These are phyloP conservation scores for Phytophthora parvispora DNA, from an alignment of 352 stramenopile species.

Conservation along the genomic window DNA sequence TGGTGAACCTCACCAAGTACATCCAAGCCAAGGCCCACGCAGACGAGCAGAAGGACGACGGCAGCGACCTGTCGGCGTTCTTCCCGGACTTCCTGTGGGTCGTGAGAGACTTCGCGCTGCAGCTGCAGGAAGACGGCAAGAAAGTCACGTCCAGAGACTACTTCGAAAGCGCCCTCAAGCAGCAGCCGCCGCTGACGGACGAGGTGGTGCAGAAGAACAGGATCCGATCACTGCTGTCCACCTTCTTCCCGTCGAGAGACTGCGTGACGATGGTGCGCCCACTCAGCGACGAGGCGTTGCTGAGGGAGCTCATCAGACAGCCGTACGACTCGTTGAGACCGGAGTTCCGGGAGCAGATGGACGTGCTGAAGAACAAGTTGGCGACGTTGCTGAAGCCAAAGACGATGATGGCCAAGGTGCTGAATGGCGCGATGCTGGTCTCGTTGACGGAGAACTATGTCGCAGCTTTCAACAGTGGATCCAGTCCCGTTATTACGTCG, in stretches of 20 bases:
- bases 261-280: conserved; percentile 86
- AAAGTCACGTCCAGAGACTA: conserved; percentile 75
- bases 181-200: conserved; percentile 53
- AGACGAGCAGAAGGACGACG: conserved; percentile 13
- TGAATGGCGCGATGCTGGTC: conserved; percentile 79
- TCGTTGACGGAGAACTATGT: conserved; percentile 76
- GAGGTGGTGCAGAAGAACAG: conserved; percentile 70
- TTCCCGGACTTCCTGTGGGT: conserved; percentile 85
- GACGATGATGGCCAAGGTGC: conserved; percentile 62
- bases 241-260: conserved; percentile 81
- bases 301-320: conserved; percentile 63
- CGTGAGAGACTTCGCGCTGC: conserved; percentile 81
- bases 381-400: conserved; percentile 68
- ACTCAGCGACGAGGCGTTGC: conserved; percentile 68
- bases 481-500: conserved; percentile 80
- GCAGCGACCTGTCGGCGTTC: conserved; percentile 61
- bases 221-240: conserved; percentile 64
- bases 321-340: conserved; percentile 65
- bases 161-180: conserved; percentile 79
- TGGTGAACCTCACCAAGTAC: conserved; percentile 83
- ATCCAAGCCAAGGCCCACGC: conserved; percentile 60
- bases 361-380: conserved; percentile 66
- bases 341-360: conserved; percentile 76
- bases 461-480: conserved; percentile 72
- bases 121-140: conserved; percentile 68